phyloP scores from a whole-genome alignment of 2,329 filamentous ascomycete genomes.

The Stachybotrys echinatus region DNA sequence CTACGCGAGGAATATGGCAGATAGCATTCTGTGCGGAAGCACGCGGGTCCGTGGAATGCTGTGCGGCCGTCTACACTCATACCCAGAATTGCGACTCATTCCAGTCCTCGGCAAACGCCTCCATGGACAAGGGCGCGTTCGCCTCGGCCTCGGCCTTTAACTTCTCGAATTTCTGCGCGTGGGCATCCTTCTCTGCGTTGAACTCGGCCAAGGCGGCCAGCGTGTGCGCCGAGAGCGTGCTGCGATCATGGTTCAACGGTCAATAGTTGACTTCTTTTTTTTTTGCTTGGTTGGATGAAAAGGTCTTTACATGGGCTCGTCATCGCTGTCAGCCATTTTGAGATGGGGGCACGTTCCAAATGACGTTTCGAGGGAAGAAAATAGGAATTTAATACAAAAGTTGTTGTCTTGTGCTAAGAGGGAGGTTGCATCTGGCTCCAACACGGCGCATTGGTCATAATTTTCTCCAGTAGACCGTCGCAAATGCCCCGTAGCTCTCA shows the following conservation, averaged over 20 bases:
- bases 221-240: constrained; percentile 58
- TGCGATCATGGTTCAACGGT: constrained; percentile 6
- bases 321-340: constrained; percentile 30
- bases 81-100: constrained; percentile 83
- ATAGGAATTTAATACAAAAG: no score
- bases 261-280: background rate
- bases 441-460: background rate
- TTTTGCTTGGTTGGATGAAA: background rate
- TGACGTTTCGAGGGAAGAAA: no score
- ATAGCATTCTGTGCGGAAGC: no score
- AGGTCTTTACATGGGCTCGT: constrained; percentile 42
- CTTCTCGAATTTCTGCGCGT: constrained; percentile 61
- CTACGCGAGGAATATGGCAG: no score
- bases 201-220: constrained; percentile 69
- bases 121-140: constrained; percentile 51
- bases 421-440: no score
- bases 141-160: constrained; percentile 58
- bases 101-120: constrained; percentile 75
- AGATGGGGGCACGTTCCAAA: no score
- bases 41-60: no score
- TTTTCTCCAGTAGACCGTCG: background rate
- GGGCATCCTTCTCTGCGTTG: constrained; percentile 65
- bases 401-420: no score
- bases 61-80: no score
- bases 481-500: background rate